Evolutionary conservation across 805 yeast genomes (phyloP), one percentile per base, ranked within the genome.

Genomic region (Kluyveromyces lactis): DNA sequence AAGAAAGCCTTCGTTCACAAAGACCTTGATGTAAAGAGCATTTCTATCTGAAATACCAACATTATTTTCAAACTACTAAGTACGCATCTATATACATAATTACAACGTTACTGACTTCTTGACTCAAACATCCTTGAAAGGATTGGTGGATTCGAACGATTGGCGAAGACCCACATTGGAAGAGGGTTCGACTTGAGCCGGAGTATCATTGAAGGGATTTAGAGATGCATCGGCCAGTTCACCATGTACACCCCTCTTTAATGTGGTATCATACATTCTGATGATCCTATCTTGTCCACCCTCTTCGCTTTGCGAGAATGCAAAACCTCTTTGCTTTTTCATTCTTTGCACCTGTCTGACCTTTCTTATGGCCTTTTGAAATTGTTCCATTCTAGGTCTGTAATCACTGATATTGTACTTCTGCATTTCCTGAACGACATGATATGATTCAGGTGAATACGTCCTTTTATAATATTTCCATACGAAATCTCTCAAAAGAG

Each of bases 261-360:
- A 81, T 1, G 97, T 90, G 3, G 97, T 90, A 61, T 92, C 98
- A 54, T 92, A 92, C 68, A 94, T 86, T 53, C 97, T 75, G 36
- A 92, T 81, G 44, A 92, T 75, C 55, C 80, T 79, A 49, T 87
- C 96, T 64, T 89, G 96, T 27, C 95, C 95, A 39, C 66, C 64
- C 58, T 85, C 95, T 47, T 86, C 95, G 34, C 84, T 87, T 62
- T 92, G 97, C 5, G 97, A 87, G 54, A 92, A 92, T 1, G 99
- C 99, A 69, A 86, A 92, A 4, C 99, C 99, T 64, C 97, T 79
- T 64, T 92, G 98, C 56, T 92, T 92, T 59, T 94, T 84, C 85
- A 92, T 90, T 62, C 99, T 75, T 62, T 90, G 95, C 28, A 92
- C 97, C 63, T 94, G 99, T 63, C 99, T 81, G 18, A 92, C 97